These are phyloP conservation scores for Botrytis deweyae DNA, from an alignment of 2,329 filamentous ascomycete genomes.

Conservation along the genomic window DNA sequence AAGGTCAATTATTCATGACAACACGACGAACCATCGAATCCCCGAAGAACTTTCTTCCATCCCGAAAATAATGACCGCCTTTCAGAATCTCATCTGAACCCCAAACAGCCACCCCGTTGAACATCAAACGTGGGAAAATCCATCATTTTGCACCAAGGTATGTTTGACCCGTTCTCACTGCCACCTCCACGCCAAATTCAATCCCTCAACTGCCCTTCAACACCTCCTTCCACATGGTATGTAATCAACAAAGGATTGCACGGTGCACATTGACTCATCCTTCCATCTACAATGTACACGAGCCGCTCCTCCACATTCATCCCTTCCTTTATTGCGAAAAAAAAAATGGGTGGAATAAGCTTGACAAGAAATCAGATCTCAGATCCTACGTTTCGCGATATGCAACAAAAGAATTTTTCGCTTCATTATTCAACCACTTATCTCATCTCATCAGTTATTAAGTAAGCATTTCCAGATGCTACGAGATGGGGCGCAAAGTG, in stretches of 20 bases:
- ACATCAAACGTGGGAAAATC: not conserved
- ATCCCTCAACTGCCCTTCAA: not conserved
- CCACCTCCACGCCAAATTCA: not conserved
- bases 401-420: conserved; percentile 4
- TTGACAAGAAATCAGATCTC: conserved; percentile 10
- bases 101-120: not conserved
- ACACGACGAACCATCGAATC: not conserved
- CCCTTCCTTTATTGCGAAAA: not conserved
- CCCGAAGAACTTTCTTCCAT: conserved; percentile 10
- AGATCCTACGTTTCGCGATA: conserved; percentile 16
- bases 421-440: not conserved
- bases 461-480: conserved; percentile 8
- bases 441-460: not conserved
- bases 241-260: conserved; percentile 6
- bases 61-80: not conserved
- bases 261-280: not conserved
- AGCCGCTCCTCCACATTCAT: not conserved
- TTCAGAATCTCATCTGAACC: not conserved
- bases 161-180: not conserved
- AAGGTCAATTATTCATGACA: not conserved
- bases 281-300: not conserved
- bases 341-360: not conserved
- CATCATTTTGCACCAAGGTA: not conserved
- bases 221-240: not conserved
- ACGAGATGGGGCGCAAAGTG: not conserved